Evolutionary conservation across 164 flowering plant genomes (phyloP).

Genomic region (Paratinospora sagittata): DNA sequence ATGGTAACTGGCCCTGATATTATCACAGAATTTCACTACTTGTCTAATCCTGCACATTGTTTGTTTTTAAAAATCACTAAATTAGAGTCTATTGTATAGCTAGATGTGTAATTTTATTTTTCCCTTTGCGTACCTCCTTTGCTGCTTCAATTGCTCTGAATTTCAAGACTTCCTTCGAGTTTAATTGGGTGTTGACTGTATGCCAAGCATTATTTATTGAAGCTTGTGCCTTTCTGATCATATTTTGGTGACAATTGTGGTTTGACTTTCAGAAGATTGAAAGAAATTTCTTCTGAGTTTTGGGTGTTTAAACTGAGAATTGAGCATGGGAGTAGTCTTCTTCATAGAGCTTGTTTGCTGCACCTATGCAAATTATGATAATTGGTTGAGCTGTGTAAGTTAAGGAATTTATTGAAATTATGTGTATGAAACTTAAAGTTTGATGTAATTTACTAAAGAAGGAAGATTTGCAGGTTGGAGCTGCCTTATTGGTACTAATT

Average conservation of each 20-base stretch:
- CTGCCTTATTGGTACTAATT: no score
- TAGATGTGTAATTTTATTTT: background rate
- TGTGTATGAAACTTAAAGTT: background rate
- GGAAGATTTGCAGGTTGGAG: background rate
- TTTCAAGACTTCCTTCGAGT: background rate
- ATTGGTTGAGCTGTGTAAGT: background rate
- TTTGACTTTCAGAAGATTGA: background rate
- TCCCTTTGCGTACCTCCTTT: background rate
- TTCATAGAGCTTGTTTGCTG: background rate
- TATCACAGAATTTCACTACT: background rate
- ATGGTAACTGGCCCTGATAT: background rate
- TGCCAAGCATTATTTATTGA: background rate
- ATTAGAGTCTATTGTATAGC: background rate
- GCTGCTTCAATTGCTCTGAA: background rate
- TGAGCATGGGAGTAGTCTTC: background rate
- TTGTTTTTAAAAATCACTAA: background rate
- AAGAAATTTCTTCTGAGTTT: background rate
- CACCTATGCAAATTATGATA: background rate
- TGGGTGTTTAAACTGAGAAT: background rate
- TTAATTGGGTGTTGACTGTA: background rate
- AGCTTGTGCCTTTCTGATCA: background rate
- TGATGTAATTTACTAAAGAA: background rate
- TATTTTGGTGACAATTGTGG: background rate
- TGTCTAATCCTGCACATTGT: background rate
- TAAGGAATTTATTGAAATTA: background rate